These are phyloP conservation scores for Amanita inopinata DNA, from an alignment of 768 basidiomycete species.

Conservation along the genomic window DNA sequence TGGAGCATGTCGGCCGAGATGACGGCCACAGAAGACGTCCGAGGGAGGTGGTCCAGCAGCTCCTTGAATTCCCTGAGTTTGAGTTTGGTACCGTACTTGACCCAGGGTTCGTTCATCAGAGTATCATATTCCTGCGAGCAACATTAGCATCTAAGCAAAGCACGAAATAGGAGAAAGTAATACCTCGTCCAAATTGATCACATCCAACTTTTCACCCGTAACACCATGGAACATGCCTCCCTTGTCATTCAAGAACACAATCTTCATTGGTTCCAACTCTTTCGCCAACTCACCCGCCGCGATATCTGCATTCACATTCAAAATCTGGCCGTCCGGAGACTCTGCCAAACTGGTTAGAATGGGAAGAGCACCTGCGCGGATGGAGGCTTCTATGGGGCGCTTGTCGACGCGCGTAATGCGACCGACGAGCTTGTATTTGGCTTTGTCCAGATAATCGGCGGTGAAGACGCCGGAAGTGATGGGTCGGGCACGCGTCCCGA, in stretches of 20 bases:
- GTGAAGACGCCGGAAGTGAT: slow-evolving; percentile 98
- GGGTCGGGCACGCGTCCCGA: slow-evolving; percentile 94
- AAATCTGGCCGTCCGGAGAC: slow-evolving; percentile 91
- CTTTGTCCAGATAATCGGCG: slow-evolving; percentile 90
- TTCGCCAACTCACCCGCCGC: slow-evolving; percentile 97
- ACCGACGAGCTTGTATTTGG: slow-evolving; percentile 93
- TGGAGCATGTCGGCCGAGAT: slow-evolving; percentile 89
- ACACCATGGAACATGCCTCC: slow-evolving; percentile 97
- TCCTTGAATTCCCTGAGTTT: slow-evolving; percentile 99
- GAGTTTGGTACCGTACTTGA: slow-evolving; percentile 97
- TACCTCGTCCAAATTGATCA: slow-evolving; percentile 97
- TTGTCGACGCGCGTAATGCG: slow-evolving; percentile 94
- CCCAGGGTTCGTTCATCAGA: slow-evolving; percentile 98
- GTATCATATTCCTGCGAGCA: slow-evolving; percentile 76
- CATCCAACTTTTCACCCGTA: slow-evolving; percentile 89
- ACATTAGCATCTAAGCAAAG: not conserved
- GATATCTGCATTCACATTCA: slow-evolving; percentile 98
- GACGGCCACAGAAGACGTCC: slow-evolving; percentile 96
- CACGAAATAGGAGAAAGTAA: slow-evolving; percentile 11
- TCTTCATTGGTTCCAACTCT: slow-evolving; percentile 97
- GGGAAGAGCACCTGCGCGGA: slow-evolving; percentile 91
- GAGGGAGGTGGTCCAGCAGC: slow-evolving; percentile 93
- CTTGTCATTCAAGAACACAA: slow-evolving; percentile 97
- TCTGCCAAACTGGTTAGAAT: slow-evolving; percentile 94
- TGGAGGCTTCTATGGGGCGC: slow-evolving; percentile 92